Evolutionary conservation across 2,329 filamentous ascomycete genomes (phyloP).

Genomic region (Talaromyces sp.): DNA sequence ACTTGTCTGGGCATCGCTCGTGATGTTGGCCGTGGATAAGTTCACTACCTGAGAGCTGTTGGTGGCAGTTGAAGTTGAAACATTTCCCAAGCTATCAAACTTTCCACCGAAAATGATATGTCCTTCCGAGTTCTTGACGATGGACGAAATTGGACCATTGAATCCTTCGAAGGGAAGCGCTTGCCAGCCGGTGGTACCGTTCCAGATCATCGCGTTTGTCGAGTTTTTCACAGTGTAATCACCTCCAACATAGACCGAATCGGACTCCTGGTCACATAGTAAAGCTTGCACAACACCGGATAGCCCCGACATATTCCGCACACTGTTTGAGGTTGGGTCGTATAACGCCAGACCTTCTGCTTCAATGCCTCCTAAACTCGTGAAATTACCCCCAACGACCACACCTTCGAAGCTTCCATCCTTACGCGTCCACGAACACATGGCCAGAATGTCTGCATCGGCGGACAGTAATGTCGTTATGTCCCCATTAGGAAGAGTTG

Average conservation of each 20-base stretch:
- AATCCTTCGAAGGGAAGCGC: constrained; percentile 90
- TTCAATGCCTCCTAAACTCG: constrained; percentile 73
- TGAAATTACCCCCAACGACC: constrained; percentile 92
- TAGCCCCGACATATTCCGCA: constrained; percentile 76
- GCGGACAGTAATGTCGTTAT: constrained; percentile 72
- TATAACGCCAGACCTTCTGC: constrained; percentile 79
- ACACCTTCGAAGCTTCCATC: constrained; percentile 70
- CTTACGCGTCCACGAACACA: constrained; percentile 74
- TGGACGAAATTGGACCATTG: constrained; percentile 86
- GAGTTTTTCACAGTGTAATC: constrained; percentile 77
- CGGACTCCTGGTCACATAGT: constrained; percentile 73
- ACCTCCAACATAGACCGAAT: constrained; percentile 88
- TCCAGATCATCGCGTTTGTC: constrained; percentile 86
- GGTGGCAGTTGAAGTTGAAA: constrained; percentile 55
- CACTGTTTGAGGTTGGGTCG: constrained; percentile 66
- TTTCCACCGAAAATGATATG: constrained; percentile 89
- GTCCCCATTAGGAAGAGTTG: constrained; percentile 79
- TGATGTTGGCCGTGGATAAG: constrained; percentile 73
- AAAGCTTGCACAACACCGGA: constrained; percentile 79
- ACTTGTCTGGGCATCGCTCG: constrained; percentile 60
- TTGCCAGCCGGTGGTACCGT: constrained; percentile 65
- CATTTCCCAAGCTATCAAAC: constrained; percentile 75
- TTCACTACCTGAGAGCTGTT: constrained; percentile 77
- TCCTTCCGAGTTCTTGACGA: constrained; percentile 73
- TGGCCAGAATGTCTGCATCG: constrained; percentile 80